Conservation (phyloP, 495 filamentous ascomycete genomes). For the Lepraria neglecta region DNA sequence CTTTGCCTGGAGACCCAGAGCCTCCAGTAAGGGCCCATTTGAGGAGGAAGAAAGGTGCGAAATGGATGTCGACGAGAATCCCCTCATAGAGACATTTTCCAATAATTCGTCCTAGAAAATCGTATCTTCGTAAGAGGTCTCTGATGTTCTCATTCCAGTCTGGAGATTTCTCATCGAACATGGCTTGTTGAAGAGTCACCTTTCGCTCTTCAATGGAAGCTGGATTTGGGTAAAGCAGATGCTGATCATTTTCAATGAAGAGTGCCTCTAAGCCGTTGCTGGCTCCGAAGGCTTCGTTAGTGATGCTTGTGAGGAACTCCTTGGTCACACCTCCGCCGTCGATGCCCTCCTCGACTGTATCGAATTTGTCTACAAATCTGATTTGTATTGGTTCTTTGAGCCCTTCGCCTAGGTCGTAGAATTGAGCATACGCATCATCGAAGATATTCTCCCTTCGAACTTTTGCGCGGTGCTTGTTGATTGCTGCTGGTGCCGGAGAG, state of each 20-base stretch:
- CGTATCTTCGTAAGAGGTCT: conserved; percentile 67
- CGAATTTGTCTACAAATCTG: conserved; percentile 89
- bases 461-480: conserved; percentile 69
- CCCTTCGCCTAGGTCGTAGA: conserved; percentile 71
- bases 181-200: conserved; percentile 49
- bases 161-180: conserved; percentile 45
- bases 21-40: conserved; percentile 84
- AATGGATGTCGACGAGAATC: conserved; percentile 87
- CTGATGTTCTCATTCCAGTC: conserved; percentile 54
- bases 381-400: conserved; percentile 98
- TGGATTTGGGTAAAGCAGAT: conserved; percentile 86
- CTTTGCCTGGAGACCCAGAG: conserved; percentile 49
- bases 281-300: conserved; percentile 73
- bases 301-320: conserved; percentile 90
- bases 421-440: conserved; percentile 76
- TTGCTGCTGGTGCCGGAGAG: conserved; percentile 38
- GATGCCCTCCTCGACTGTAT: conserved; percentile 82
- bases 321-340: conserved; percentile 97
- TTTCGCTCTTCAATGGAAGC: conserved; percentile 66
- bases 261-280: conserved; percentile 45
- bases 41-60: conserved; percentile 92
- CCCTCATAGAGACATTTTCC: conserved; percentile 98
- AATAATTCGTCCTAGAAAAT: conserved; percentile 87
- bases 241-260: conserved; percentile 83
- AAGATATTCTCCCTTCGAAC: conserved; percentile 79